phyloP scores from a whole-genome alignment of 1,284 basidiomycete species.

The Cryptococcus hybrid region DNA sequence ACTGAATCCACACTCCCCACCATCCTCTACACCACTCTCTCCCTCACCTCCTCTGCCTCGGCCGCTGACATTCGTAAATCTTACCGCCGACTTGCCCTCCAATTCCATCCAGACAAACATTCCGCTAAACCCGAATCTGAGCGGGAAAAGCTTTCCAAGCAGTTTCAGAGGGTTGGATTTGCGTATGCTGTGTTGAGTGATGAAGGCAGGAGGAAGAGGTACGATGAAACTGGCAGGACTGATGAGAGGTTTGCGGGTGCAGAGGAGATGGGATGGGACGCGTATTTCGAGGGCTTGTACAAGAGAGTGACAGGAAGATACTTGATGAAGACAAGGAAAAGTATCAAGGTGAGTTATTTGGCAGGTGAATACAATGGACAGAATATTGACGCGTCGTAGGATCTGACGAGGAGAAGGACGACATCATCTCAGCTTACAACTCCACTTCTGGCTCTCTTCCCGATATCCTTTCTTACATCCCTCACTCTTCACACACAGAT shows the following conservation, averaged over 20 bases:
- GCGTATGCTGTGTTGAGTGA: constrained; percentile 84
- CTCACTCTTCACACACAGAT: constrained; percentile 76
- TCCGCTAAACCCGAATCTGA: constrained; percentile 57
- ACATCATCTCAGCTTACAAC: constrained; percentile 71
- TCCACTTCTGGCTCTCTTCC: constrained; percentile 67
- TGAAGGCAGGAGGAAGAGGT: constrained; percentile 66
- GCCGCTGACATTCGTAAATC: constrained; percentile 72
- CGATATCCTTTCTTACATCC: constrained; percentile 76
- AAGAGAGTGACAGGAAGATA: constrained; percentile 74
- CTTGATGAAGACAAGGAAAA: constrained; percentile 85
- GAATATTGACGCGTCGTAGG: constrained; percentile 54
- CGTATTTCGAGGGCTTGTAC: constrained; percentile 86
- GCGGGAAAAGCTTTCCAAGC: constrained; percentile 63
- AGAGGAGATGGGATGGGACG: constrained; percentile 87
- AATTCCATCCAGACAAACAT: constrained; percentile 87
- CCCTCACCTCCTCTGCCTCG: constrained; percentile 58
- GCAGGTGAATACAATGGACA: neutral
- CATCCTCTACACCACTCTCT: constrained; percentile 68
- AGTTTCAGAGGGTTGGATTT: constrained; percentile 88
- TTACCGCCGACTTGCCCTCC: constrained; percentile 77
- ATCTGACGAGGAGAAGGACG: constrained; percentile 75
- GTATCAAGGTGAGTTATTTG: constrained; percentile 70
- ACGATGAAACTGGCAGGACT: constrained; percentile 79
- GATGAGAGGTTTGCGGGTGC: constrained; percentile 66
- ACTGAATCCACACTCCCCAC: constrained; percentile 46